Percentiles rank a stretch among this genome's conserved stretches.
phyloP scores from a whole-genome alignment of 148 eudicot genomes.

The Pouteria glomerata region DNA sequence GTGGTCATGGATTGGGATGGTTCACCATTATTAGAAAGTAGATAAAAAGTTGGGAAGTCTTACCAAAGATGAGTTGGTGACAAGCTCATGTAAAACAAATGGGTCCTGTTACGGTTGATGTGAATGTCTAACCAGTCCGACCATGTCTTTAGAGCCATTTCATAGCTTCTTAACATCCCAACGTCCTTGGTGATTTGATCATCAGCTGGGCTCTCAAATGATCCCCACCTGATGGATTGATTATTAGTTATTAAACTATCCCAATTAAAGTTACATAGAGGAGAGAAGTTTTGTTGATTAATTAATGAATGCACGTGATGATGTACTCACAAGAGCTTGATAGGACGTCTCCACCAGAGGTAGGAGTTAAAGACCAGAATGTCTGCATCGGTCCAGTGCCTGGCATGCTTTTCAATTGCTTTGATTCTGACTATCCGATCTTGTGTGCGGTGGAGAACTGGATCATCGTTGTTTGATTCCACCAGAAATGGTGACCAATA shows the following conservation, averaged over 20 bases:
- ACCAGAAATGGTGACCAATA: slow-evolving; percentile 90
- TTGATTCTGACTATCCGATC: slow-evolving; percentile 68
- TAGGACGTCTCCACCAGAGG: slow-evolving; percentile 80
- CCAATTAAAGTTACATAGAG: too few species aligned
- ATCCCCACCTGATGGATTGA: slow-evolving; percentile 55
- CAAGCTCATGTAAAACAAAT: slow-evolving; percentile 62
- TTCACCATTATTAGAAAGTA: too few species aligned
- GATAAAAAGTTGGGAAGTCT: too few species aligned
- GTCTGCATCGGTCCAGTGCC: slow-evolving; percentile 79
- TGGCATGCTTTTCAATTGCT: slow-evolving; percentile 79
- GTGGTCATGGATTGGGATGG: too few species aligned
- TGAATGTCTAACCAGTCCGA: slow-evolving; percentile 80
- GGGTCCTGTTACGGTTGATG: slow-evolving; percentile 52
- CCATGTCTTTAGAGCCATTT: slow-evolving; percentile 81
- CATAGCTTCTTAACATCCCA: slow-evolving; percentile 59
- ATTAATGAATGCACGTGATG: too few species aligned
- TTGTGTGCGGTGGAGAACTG: slow-evolving; percentile 45
- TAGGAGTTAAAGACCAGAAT: slow-evolving; percentile 72
- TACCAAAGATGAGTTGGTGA: slow-evolving; percentile 85
- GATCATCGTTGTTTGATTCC: slow-evolving; percentile 85
- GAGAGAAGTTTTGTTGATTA: too few species aligned
- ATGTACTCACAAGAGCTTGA: slow-evolving; percentile 44
- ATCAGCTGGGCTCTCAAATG: slow-evolving; percentile 42
- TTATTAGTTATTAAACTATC: too few species aligned
- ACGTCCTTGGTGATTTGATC: slow-evolving; percentile 61